These are phyloP conservation scores for Sphaceloma murrayae DNA, from an alignment of 2,329 filamentous ascomycete species.

Conservation along the genomic window DNA sequence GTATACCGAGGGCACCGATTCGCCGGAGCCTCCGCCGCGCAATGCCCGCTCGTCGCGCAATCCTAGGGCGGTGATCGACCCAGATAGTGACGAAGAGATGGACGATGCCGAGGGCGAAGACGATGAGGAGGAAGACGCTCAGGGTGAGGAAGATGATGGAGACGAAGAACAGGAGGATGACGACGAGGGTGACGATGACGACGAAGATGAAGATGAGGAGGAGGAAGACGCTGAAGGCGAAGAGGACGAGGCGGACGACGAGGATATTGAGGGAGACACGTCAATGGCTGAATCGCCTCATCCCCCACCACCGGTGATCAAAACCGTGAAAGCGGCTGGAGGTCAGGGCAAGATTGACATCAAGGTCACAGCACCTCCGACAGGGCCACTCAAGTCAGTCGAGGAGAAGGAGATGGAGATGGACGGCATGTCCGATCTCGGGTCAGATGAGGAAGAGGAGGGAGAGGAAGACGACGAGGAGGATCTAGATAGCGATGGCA, in stretches of 20 bases:
- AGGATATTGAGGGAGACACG: conserved; percentile 27
- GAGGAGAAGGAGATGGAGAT: conserved; percentile 44
- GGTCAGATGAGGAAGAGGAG: conserved; percentile 28
- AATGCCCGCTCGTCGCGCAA: conserved; percentile 28
- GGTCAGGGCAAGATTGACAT: conserved; percentile 24
- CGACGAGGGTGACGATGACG: conserved; percentile 22
- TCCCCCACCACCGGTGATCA: conserved; percentile 29
- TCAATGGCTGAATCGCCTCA: conserved; percentile 30
- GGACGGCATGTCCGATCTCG: conserved; percentile 36
- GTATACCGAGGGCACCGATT: conserved; percentile 25
- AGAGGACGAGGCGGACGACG: conserved; percentile 29
- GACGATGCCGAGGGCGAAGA: conserved; percentile 15
- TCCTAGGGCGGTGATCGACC: conserved; percentile 28
- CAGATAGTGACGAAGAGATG: conserved; percentile 26
- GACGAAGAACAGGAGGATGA: conserved; percentile 20
- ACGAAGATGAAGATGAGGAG: conserved; percentile 23
- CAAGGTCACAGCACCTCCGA: conserved; percentile 25
- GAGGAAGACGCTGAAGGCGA: conserved; percentile 33
- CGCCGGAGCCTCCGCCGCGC: conserved; percentile 25
- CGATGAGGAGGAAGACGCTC: conserved; percentile 23
- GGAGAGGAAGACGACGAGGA: conserved; percentile 33
- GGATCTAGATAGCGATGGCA: conserved; percentile 34
- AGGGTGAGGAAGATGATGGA: conserved; percentile 21
- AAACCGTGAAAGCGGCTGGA: conserved; percentile 19
- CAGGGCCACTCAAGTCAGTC: conserved; percentile 33